A percentile compares a stretch with the other conserved stretches of the same genome.
phyloP scores from a whole-genome alignment of 2,329 filamentous ascomycete species.

The Hymenoscyphus occultus region DNA sequence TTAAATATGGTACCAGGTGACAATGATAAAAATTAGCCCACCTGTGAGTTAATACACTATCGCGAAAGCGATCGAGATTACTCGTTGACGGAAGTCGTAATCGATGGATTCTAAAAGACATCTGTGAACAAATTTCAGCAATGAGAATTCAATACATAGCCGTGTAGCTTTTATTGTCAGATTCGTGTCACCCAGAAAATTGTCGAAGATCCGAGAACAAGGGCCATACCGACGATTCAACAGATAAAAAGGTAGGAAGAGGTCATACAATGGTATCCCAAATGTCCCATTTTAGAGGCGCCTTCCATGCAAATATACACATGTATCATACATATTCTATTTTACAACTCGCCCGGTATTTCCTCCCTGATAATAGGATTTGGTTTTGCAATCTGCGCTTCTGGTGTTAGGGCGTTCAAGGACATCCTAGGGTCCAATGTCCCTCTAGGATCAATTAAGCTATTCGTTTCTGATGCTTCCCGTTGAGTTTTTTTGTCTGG shows the following conservation, averaged over 20 bases:
- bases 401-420: neutral
- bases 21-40: too few relatives aligned
- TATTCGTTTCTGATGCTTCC: neutral
- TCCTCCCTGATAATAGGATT: neutral
- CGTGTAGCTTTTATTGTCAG: too few relatives aligned
- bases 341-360: constrained; percentile 1
- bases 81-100: too few relatives aligned
- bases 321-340: constrained; percentile 1
- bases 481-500: constrained; percentile 8
- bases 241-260: neutral
- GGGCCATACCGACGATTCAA: neutral
- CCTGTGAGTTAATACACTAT: too few relatives aligned
- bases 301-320: constrained; percentile 4
- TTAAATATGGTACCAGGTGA: too few relatives aligned
- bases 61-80: too few relatives aligned
- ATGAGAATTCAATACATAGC: too few relatives aligned
- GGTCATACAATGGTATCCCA: neutral
- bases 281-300: neutral
- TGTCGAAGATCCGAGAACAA: too few relatives aligned
- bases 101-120: too few relatives aligned
- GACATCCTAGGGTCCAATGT: neutral
- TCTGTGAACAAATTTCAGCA: too few relatives aligned
- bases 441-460: neutral
- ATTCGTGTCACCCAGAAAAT: too few relatives aligned
- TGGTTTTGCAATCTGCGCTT: neutral